phyloP scores from a whole-genome alignment of 306 rosid species.

The Acacia confusa region DNA sequence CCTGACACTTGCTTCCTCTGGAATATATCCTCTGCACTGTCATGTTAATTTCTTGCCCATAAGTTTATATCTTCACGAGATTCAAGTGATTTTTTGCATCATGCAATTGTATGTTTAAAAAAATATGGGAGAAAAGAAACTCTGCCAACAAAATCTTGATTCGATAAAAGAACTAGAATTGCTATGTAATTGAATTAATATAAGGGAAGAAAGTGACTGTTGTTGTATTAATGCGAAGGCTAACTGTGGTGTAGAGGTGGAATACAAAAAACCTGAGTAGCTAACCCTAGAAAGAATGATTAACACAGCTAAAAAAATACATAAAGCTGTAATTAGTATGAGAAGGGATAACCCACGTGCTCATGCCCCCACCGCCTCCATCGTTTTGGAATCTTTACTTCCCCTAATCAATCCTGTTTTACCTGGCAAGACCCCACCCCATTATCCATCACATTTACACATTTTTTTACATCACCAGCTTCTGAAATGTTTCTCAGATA shows the following conservation, averaged over 20 bases:
- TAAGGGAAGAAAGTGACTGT: too few relatives aligned
- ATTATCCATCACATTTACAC: neutral
- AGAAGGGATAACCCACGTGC: slow-evolving; percentile 16
- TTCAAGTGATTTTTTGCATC: neutral
- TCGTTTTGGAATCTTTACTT: too few relatives aligned
- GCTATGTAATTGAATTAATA: too few relatives aligned
- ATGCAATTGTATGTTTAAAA: too few relatives aligned
- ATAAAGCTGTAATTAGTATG: neutral
- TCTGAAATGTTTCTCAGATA: neutral
- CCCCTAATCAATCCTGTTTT: too few relatives aligned
- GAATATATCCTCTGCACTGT: too few relatives aligned
- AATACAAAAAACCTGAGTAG: neutral
- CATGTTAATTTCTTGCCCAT: too few relatives aligned
- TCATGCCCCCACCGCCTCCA: slow-evolving; percentile 19
- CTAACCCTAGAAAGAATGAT: neutral
- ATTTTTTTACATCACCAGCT: neutral
- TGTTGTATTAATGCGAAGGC: neutral
- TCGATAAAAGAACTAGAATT: neutral
- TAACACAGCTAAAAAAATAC: neutral
- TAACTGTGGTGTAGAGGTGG: neutral
- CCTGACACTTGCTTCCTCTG: too few relatives aligned
- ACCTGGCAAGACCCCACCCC: too few relatives aligned
- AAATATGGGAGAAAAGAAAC: neutral
- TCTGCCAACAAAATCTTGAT: neutral
- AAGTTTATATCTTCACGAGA: too few relatives aligned